Percentiles rank a stretch among this genome's conserved stretches.
phyloP scores from a whole-genome alignment of 2,329 filamentous ascomycete genomes.

The Colletotrichum siamense region DNA sequence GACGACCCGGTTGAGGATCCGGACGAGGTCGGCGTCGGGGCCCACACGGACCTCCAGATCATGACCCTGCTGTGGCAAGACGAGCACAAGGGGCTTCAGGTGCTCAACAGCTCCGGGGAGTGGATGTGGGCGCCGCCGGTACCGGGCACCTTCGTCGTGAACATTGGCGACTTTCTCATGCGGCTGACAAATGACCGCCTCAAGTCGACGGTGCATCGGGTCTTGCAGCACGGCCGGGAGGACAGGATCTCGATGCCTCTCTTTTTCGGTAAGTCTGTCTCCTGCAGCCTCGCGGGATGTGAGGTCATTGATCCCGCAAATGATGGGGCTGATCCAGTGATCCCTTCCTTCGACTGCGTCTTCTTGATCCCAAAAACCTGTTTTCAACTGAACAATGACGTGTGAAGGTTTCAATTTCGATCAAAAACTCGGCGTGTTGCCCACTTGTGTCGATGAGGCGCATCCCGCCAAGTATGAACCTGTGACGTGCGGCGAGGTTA shows the following conservation, averaged over 20 bases:
- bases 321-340: background rate
- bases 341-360: background rate
- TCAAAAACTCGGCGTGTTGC: constrained; percentile 53
- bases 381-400: background rate
- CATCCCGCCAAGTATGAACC: constrained; percentile 55
- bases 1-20: constrained; percentile 12
- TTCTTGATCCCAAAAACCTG: background rate
- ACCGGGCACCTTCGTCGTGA: constrained; percentile 29
- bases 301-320: background rate
- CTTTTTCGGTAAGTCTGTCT: constrained; percentile 47
- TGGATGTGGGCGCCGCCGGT: constrained; percentile 29
- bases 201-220: constrained; percentile 26
- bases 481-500: constrained; percentile 52
- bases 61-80: constrained; percentile 56
- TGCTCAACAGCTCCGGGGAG: constrained; percentile 25
- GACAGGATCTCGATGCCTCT: constrained; percentile 54
- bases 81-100: constrained; percentile 30
- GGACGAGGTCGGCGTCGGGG: constrained; percentile 46
- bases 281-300: background rate
- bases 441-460: constrained; percentile 49
- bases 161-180: constrained; percentile 31
- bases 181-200: constrained; percentile 28
- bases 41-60: constrained; percentile 52
- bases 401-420: constrained; percentile 50
- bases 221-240: constrained; percentile 15